These are phyloP conservation scores for Catharanthus roseus DNA, from an alignment of 257 asterid species.

Conservation along the genomic window DNA sequence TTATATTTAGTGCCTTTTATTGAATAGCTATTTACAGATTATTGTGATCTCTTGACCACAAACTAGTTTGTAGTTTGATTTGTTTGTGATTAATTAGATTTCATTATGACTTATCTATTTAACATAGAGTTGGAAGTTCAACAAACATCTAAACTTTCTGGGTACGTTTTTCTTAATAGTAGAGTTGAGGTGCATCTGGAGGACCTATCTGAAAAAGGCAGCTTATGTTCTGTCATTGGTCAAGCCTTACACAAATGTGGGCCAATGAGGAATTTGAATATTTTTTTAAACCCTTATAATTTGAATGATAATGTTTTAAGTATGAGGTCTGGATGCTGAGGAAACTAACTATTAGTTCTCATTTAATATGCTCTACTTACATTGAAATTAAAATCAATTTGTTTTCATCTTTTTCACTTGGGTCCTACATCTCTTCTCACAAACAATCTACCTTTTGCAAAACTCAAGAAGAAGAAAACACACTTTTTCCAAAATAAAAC, in stretches of 20 bases:
- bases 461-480: too few relatives aligned
- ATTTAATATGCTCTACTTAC: too few relatives aligned
- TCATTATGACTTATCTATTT: not conserved
- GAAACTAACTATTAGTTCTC: too few relatives aligned
- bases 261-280: too few relatives aligned
- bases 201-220: not conserved
- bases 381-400: too few relatives aligned
- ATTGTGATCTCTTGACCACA: not conserved
- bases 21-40: not conserved
- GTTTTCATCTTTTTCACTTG: too few relatives aligned
- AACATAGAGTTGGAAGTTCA: too few relatives aligned
- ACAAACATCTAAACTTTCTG: not conserved
- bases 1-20: not conserved
- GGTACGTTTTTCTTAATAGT: not conserved
- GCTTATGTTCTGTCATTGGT: not conserved
- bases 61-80: not conserved
- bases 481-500: too few relatives aligned
- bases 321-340: not conserved
- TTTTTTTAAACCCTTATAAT: too few relatives aligned
- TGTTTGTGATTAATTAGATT: not conserved
- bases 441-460: too few relatives aligned
- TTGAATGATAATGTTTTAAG: not conserved
- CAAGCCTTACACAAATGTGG: not conserved
- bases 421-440: too few relatives aligned
- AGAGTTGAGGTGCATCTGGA: not conserved